phyloP scores from a whole-genome alignment of 768 basidiomycete genomes.

The Hygrophorus pudorinus region DNA sequence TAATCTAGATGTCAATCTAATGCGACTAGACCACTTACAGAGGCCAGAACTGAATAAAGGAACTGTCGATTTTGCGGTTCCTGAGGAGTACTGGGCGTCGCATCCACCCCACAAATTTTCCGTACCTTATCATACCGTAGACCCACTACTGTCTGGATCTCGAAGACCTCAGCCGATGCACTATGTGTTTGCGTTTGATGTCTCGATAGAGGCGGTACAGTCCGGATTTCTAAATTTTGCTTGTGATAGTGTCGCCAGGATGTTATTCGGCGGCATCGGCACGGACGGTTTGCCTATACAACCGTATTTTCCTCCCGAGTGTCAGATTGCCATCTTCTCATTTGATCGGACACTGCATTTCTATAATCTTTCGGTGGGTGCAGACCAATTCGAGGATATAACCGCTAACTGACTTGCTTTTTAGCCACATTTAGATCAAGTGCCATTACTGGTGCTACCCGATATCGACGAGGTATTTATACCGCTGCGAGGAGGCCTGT shows the following conservation, averaged over 20 bases:
- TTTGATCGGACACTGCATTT: constrained; percentile 80
- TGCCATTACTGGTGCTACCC: constrained; percentile 69
- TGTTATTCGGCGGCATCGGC: constrained; percentile 50
- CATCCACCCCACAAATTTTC: constrained; percentile 47
- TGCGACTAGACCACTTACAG: constrained; percentile 70
- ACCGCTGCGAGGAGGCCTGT: constrained; percentile 61
- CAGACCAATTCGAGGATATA: constrained; percentile 2
- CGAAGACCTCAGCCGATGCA: constrained; percentile 57
- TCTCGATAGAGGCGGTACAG: constrained; percentile 55
- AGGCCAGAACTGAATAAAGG: constrained; percentile 86
- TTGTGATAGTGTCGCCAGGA: constrained; percentile 49
- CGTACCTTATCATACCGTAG: constrained; percentile 42
- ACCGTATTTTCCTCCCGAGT: constrained; percentile 42
- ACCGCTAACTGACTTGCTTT: constrained; percentile 4
- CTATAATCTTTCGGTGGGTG: constrained; percentile 76
- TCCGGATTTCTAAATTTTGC: constrained; percentile 63
- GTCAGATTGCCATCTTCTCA: constrained; percentile 69
- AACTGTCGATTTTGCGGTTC: constrained; percentile 83
- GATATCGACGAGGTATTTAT: constrained; percentile 92
- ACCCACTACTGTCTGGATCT: constrained; percentile 33
- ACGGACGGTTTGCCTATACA: constrained; percentile 31
- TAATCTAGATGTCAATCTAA: constrained; percentile 66
- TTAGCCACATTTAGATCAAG: constrained; percentile 24
- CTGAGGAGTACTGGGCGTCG: constrained; percentile 78
- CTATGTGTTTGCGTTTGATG: constrained; percentile 83